These are phyloP conservation scores for Luffa aegyptiaca DNA, from an alignment of 306 rosid species.

Conservation along the genomic window DNA sequence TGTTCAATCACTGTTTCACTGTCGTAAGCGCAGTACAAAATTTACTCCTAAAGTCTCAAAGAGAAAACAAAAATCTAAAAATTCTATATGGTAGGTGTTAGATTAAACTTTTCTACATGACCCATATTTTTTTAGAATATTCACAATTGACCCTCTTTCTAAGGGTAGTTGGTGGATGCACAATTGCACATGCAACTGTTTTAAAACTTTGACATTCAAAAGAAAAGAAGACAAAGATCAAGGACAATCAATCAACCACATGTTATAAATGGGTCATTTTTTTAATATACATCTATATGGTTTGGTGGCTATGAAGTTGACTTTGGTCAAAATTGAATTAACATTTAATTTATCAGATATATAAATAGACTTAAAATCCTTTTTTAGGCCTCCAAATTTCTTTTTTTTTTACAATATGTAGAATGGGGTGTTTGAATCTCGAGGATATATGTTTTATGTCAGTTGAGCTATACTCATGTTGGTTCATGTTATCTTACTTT, in stretches of 20 bases:
- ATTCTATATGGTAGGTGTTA: neutral
- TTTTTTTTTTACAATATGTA: too few species aligned
- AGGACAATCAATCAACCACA: neutral
- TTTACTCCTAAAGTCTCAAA: neutral
- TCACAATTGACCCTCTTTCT: neutral
- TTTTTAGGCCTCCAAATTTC: too few species aligned
- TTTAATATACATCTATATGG: neutral
- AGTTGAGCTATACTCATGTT: too few species aligned
- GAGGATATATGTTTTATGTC: too few species aligned
- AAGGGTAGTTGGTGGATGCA: neutral
- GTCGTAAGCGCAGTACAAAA: neutral
- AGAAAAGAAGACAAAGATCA: neutral
- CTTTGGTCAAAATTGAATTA: neutral
- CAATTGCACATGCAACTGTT: constrained; percentile 2
- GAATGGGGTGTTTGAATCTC: too few species aligned
- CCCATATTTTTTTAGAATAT: neutral
- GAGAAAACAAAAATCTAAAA: neutral
- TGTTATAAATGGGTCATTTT: neutral
- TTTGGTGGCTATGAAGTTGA: neutral
- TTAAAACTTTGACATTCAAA: neutral
- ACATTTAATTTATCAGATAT: neutral
- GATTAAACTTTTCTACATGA: neutral
- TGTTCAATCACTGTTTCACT: neutral
- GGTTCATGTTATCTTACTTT: too few species aligned
- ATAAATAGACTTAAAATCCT: neutral